phyloP scores from a whole-genome alignment of 2,329 filamentous ascomycete genomes.

The Pseudogymnoascus sp. region DNA sequence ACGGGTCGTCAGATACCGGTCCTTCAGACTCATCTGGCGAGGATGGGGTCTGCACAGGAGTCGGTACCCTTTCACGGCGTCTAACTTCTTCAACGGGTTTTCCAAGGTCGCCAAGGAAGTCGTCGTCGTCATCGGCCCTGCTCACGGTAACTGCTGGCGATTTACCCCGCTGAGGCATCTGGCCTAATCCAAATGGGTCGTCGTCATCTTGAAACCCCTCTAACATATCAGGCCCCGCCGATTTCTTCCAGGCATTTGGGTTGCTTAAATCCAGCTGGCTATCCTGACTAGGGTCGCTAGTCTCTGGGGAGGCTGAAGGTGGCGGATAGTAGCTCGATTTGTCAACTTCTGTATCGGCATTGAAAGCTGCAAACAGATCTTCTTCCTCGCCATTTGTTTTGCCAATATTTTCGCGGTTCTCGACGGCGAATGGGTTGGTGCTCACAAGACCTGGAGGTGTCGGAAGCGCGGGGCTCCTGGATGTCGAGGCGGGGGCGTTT shows the following conservation, averaged over 20 bases:
- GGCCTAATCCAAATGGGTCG: slow-evolving; percentile 75
- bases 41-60: slow-evolving; percentile 30
- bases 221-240: slow-evolving; percentile 20
- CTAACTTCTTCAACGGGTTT: slow-evolving; percentile 57
- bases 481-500: slow-evolving; percentile 36
- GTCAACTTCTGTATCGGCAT: slow-evolving; percentile 56
- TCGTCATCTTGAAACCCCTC: slow-evolving; percentile 52
- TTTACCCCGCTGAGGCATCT: slow-evolving; percentile 41
- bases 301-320: slow-evolving; percentile 32
- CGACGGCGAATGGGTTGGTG: slow-evolving; percentile 26
- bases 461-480: slow-evolving; percentile 39
- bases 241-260: slow-evolving; percentile 45
- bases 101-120: slow-evolving; percentile 56
- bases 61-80: slow-evolving; percentile 37
- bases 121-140: slow-evolving; percentile 46
- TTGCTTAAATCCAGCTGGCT: slow-evolving; percentile 42
- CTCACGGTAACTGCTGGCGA: slow-evolving; percentile 22
- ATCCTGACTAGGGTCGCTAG: slow-evolving; percentile 32
- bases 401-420: slow-evolving; percentile 20
- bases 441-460: slow-evolving; percentile 24
- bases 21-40: slow-evolving; percentile 19
- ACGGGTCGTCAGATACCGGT: slow-evolving; percentile 44
- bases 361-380: slow-evolving; percentile 60
- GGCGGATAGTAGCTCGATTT: slow-evolving; percentile 58
- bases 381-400: slow-evolving; percentile 40